A percentile compares a stretch with the other conserved stretches of the same genome.
Evolutionary conservation across 2,329 filamentous ascomycete genomes (phyloP).

Genomic region (Raffaelea ambrosiae): DNA sequence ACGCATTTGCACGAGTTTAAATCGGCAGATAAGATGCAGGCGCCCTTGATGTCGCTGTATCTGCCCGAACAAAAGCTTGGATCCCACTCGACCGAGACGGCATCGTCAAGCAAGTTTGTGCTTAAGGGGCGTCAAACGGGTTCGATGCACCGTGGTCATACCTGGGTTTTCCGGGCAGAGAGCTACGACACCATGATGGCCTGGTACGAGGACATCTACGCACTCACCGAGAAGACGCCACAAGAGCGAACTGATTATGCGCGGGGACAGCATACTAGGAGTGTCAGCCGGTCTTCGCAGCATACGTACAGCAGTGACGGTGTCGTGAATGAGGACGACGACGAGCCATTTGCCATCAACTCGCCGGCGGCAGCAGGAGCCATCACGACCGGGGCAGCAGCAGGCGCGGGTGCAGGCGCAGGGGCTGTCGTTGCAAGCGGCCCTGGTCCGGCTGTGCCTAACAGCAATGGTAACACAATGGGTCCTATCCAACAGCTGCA

Average conservation of each 20-base stretch:
- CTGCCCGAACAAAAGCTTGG: slow-evolving; percentile 92
- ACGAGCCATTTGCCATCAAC: slow-evolving; percentile 51
- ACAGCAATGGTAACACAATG: neutral
- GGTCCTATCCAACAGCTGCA: neutral
- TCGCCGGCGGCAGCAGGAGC: slow-evolving; percentile 34
- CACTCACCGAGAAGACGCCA: slow-evolving; percentile 77
- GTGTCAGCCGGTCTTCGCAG: slow-evolving; percentile 59
- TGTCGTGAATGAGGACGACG: slow-evolving; percentile 65
- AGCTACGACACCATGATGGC: slow-evolving; percentile 92
- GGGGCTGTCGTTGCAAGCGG: slow-evolving; percentile 27
- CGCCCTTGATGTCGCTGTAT: slow-evolving; percentile 92
- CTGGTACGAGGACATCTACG: slow-evolving; percentile 91
- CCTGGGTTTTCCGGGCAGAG: slow-evolving; percentile 64
- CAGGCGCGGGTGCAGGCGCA: too few relatives aligned
- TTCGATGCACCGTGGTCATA: slow-evolving; percentile 75
- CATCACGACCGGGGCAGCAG: too few relatives aligned
- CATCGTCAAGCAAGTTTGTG: slow-evolving; percentile 93
- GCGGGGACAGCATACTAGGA: slow-evolving; percentile 59
- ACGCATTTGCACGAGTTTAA: slow-evolving; percentile 99
- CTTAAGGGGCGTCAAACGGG: slow-evolving; percentile 94
- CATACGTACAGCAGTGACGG: slow-evolving; percentile 65
- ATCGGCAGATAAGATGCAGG: slow-evolving; percentile 86
- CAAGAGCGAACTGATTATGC: slow-evolving; percentile 87
- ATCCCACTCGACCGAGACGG: slow-evolving; percentile 73
- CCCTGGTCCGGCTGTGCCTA: neutral